Evolutionary conservation across 1,284 basidiomycete genomes (phyloP), one percentile per base, ranked within the genome.

Genomic region (Cryptococcus hybrid): DNA sequence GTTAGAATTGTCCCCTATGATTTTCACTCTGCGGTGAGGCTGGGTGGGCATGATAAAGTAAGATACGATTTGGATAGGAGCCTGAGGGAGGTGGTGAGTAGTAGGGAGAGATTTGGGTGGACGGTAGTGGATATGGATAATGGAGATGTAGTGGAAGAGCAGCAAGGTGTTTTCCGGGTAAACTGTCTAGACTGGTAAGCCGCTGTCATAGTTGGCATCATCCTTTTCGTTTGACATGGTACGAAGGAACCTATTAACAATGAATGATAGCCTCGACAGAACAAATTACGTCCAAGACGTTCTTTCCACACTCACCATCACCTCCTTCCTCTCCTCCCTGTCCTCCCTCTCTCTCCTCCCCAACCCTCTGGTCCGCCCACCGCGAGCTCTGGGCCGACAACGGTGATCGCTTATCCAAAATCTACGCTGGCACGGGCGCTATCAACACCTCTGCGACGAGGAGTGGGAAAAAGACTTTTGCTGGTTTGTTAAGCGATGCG

Each of bases 281-380:
- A 99, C 96, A n/a, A 99, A 99, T 74, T 96, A 96, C 64, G 86
- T 97, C 1, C 89, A 98, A 78, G 94, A 97, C 68, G 90, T 95
- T 60, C 80, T 96, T 44, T 93, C 91, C 1, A 84, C 87, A 4
- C 84, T 84, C 37, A 84, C 86, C 0, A 80, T 95, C 9, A 86
- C 90, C 64, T 57, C 68, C 30, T 81, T 79, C 60, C 68, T 81
- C 6, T 54, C 58, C 1, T 69, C 71, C 3, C 63, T 75, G 36
- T 61, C 65, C 12, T 74, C 64, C 7, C 64, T 8, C 53, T 73
- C 56, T 65, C 46, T 59, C 56, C 55, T 64, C 61, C 37, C 61
- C 69, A 11, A 79, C 84, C 6, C 79, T 99, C 5, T 97, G 93
- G 90, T 82, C 84, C 0, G 83, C 89, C 47, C 94, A 99, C 76